Evolutionary conservation across 2,329 filamentous ascomycete genomes (phyloP).

Genomic region (Penicillium thymicola): DNA sequence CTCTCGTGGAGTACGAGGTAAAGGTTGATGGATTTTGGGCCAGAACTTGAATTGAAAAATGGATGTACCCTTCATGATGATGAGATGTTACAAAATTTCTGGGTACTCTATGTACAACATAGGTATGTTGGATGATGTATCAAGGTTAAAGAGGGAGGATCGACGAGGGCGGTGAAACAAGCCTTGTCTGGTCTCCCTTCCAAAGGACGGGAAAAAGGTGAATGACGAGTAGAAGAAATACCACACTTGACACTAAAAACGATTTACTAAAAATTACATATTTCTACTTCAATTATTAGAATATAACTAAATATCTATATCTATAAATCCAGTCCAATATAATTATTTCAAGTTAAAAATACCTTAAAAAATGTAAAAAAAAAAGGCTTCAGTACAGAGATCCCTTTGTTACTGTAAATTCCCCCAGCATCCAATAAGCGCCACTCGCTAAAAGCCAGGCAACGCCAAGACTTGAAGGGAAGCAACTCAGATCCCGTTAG

Average conservation of each 20-base stretch:
- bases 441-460: conserved; percentile 34
- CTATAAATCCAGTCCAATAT: background rate
- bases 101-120: too few species aligned
- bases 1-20: conserved; percentile 55
- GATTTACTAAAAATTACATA: background rate
- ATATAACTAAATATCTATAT: background rate
- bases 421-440: conserved; percentile 22
- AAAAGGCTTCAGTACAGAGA: background rate
- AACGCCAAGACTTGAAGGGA: conserved; percentile 25
- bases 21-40: conserved; percentile 52
- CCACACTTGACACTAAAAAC: background rate
- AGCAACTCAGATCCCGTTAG: conserved; percentile 29
- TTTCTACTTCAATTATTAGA: background rate
- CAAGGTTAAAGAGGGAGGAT: conserved; percentile 10
- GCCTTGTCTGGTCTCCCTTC: background rate
- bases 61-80: conserved; percentile 52
- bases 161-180: conserved; percentile 23
- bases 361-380: background rate
- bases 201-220: conserved; percentile 12
- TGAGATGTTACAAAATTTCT: conserved; percentile 5
- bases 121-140: background rate
- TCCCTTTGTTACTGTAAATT: conserved; percentile 3
- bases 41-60: conserved; percentile 49
- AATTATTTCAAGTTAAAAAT: background rate
- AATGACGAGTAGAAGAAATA: conserved; percentile 24